phyloP scores from a whole-genome alignment of 2,329 filamentous ascomycete genomes.

The Fusarium pininemorale region DNA sequence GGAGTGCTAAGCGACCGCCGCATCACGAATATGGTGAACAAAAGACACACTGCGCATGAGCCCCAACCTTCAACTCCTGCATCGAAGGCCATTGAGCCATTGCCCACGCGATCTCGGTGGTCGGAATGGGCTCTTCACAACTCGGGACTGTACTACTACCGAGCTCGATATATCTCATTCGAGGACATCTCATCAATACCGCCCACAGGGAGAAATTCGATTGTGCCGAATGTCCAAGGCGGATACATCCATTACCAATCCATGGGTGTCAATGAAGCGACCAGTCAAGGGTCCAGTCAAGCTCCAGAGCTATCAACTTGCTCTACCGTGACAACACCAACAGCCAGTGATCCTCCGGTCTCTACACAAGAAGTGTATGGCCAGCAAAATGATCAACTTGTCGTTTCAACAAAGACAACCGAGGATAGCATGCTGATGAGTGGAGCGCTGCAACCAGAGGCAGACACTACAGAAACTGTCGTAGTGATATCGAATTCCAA shows the following conservation, averaged over 20 bases:
- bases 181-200: conserved; percentile 19
- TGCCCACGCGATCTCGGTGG: conserved; percentile 14
- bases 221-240: conserved; percentile 28
- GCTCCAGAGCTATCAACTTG: conserved; percentile 13
- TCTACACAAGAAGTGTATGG: neutral
- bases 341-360: neutral
- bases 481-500: conserved; percentile 10
- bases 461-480: neutral
- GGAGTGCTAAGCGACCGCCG: neutral
- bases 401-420: neutral
- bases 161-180: conserved; percentile 35
- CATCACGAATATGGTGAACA: conserved; percentile 5
- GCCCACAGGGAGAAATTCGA: conserved; percentile 31
- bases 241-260: conserved; percentile 40
- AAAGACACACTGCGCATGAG: neutral
- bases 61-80: conserved; percentile 4
- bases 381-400: conserved; percentile 3
- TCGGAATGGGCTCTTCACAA: conserved; percentile 29
- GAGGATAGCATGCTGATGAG: conserved; percentile 17
- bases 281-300: neutral
- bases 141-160: conserved; percentile 32
- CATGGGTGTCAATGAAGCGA: conserved; percentile 10
- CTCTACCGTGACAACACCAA: conserved; percentile 17
- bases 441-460: conserved; percentile 12
- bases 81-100: neutral